These are phyloP conservation scores for Vanilla planifolia DNA, from an alignment of 106 monocot genomes.

Conservation along the genomic window DNA sequence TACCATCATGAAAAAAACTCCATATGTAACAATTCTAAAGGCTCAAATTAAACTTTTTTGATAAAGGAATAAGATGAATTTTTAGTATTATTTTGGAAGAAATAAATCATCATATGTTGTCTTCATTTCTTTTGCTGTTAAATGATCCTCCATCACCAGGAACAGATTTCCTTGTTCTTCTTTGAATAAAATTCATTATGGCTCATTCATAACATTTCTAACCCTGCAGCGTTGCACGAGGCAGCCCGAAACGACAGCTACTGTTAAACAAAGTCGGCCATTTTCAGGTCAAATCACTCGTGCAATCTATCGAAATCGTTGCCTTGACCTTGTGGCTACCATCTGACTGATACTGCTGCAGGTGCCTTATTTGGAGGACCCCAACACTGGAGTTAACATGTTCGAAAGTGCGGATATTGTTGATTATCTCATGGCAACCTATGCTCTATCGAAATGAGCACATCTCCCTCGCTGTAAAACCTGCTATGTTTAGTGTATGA, in stretches of 20 bases:
- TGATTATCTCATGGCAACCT: slow-evolving; percentile 78
- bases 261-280: slow-evolving; percentile 59
- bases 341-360: slow-evolving; percentile 15
- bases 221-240: slow-evolving; percentile 60
- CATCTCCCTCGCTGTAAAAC: too few species aligned
- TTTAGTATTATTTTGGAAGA: too few species aligned
- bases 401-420: slow-evolving; percentile 90
- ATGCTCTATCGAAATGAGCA: slow-evolving; percentile 23
- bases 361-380: slow-evolving; percentile 89
- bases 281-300: slow-evolving; percentile 56
- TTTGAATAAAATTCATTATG: too few species aligned
- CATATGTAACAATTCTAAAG: too few species aligned
- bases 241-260: slow-evolving; percentile 78
- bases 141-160: too few species aligned
- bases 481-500: too few species aligned
- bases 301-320: not conserved
- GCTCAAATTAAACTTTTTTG: too few species aligned
- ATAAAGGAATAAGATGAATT: too few species aligned
- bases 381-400: slow-evolving; percentile 88
- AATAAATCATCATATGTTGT: too few species aligned
- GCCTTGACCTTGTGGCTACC: not conserved
- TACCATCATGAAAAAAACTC: too few species aligned
- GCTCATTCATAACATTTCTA: slow-evolving; percentile 2
- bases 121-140: too few species aligned
- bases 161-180: too few species aligned